Conservation (phyloP, 352 stramenopile genomes). For the Phytophthora colocasiae region DNA sequence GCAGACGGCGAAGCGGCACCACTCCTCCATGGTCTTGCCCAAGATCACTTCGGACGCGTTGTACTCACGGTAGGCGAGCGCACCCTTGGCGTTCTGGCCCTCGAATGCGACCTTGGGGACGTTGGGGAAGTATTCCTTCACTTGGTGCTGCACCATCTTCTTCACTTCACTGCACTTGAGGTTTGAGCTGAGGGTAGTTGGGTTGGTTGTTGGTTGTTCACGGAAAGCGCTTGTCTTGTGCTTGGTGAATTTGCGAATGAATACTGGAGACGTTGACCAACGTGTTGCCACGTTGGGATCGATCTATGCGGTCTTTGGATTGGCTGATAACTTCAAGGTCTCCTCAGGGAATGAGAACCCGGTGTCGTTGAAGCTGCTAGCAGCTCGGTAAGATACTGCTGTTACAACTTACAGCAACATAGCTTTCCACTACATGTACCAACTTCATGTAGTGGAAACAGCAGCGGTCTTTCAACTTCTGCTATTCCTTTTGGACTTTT, state of each 20-base stretch:
- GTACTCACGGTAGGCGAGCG: slow-evolving; percentile 81
- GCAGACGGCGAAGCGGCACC: slow-evolving; percentile 68
- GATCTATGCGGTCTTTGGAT: neutral
- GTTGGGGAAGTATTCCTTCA: slow-evolving; percentile 61
- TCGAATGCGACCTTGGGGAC: slow-evolving; percentile 74
- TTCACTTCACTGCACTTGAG: neutral
- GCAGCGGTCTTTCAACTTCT: too few relatives aligned
- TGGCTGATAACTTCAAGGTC: slow-evolving; percentile 28
- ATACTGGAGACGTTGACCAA: neutral
- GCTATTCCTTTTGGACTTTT: too few relatives aligned
- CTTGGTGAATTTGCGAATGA: slow-evolving; percentile 27
- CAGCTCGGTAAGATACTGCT: slow-evolving; percentile 5
- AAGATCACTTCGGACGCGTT: slow-evolving; percentile 77
- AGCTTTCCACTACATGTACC: too few relatives aligned
- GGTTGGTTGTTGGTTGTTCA: slow-evolving; percentile 3
- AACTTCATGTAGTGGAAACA: too few relatives aligned
- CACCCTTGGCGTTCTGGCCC: slow-evolving; percentile 48
- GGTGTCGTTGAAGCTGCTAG: slow-evolving; percentile 24
- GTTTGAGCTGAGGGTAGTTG: neutral
- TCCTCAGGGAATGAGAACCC: neutral
- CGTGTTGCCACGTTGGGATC: neutral
- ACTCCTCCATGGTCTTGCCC: slow-evolving; percentile 81
- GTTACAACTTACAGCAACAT: too few relatives aligned
- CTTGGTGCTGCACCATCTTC: slow-evolving; percentile 39
- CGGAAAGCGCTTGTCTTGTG: slow-evolving; percentile 14